A percentile compares a stretch with the other conserved stretches of the same genome.
Conservation (phyloP, 208 protist genomes). For the Leishmania aethiopica region DNA sequence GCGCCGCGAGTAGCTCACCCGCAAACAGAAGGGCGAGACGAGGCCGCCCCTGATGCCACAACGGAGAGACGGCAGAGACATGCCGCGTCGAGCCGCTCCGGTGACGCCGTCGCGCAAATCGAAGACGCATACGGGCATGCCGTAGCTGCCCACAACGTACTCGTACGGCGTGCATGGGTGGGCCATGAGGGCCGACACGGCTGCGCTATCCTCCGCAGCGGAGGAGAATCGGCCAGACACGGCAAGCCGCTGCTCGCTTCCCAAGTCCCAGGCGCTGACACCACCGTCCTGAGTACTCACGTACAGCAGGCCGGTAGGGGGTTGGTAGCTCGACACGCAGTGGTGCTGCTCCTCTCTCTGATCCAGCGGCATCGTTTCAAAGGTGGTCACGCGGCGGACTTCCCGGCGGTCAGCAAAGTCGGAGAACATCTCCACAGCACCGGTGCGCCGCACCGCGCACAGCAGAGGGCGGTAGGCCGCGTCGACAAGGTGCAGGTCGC, state of each 20-base stretch:
- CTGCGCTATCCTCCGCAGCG: constrained; percentile 15
- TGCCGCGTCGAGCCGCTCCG: constrained; percentile 40
- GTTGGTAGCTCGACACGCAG: constrained; percentile 78
- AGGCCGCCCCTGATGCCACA: constrained; percentile 1
- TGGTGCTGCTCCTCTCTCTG: constrained; percentile 38
- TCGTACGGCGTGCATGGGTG: constrained; percentile 42
- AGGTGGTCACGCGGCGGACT: constrained; percentile 63
- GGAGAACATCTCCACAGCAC: constrained; percentile 66
- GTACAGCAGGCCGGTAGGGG: constrained; percentile 51
- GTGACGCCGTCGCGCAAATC: constrained; percentile 25
- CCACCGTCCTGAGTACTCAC: constrained; percentile 46
- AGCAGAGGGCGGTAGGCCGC: constrained; percentile 61
- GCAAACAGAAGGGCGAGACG: constrained; percentile 34
- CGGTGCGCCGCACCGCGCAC: constrained; percentile 72
- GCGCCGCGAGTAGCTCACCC: constrained; percentile 57
- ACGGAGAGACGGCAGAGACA: constrained; percentile 31
- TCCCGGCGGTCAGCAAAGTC: constrained; percentile 39
- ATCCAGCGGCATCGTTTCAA: constrained; percentile 54
- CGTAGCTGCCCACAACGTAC: constrained; percentile 30
- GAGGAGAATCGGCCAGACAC: constrained; percentile 27
- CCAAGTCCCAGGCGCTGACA: constrained; percentile 63
- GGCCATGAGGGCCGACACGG: constrained; percentile 28
- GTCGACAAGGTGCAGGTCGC: constrained; percentile 76
- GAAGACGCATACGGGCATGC: constrained; percentile 47
- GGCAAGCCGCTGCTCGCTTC: constrained; percentile 34